phyloP scores from a whole-genome alignment of 805 yeast species.

The Lachancea nothofagi region DNA sequence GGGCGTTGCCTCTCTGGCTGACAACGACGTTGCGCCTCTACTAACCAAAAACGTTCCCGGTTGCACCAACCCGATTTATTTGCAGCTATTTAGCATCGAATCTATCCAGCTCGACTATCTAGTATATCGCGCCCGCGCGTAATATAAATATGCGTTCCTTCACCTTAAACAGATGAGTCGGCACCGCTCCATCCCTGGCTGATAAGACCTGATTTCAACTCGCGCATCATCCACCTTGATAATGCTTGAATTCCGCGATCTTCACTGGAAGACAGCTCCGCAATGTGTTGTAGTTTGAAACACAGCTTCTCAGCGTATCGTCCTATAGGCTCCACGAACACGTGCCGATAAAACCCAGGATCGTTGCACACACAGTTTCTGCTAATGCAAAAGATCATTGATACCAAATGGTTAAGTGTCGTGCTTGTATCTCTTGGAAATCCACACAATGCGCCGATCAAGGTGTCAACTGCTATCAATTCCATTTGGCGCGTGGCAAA shows the following conservation, averaged over 20 bases:
- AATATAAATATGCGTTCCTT: no score
- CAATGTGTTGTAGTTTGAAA: conserved; percentile 2
- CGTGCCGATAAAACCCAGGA: conserved; percentile 3
- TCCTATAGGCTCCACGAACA: neutral
- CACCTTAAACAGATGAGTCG: no score
- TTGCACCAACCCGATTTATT: no score
- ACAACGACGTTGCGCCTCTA: no score
- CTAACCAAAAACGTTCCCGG: no score
- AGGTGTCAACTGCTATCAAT: conserved; percentile 11
- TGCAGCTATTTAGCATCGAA: no score
- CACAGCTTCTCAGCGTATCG: conserved; percentile 6
- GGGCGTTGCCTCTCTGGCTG: no score
- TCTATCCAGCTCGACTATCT: no score
- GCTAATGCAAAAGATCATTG: conserved; percentile 9
- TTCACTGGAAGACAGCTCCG: neutral
- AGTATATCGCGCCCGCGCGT: neutral
- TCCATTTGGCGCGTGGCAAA: conserved; percentile 17
- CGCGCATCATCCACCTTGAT: conserved; percentile 6
- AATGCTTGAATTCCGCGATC: neutral
- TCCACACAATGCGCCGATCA: conserved; percentile 2
- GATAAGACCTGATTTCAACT: conserved; percentile 1
- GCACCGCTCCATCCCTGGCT: conserved; percentile 1
- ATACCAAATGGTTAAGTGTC: conserved; percentile 4
- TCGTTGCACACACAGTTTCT: conserved; percentile 7
- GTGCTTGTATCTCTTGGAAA: neutral